Base-by-base conservation (phyloP, 2,329 filamentous ascomycete species). In the Arthrobotrys sphaeroides region DNA sequence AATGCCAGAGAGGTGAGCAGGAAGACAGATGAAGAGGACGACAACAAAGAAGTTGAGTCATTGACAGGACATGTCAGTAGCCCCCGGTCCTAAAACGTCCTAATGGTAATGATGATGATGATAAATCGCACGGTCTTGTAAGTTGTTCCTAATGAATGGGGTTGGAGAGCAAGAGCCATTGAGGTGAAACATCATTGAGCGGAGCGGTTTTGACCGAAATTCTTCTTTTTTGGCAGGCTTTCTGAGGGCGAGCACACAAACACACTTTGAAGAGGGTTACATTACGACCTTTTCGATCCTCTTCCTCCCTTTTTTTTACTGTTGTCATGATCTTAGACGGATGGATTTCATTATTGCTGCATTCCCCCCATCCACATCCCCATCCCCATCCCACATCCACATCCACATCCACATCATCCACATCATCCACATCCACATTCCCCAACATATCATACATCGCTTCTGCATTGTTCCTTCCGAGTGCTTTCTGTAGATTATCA, bases 31-130 rank as follows among this genome's bases (percentile, higher is more conserved):
- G 69, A 73, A 57, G 65, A 77, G 26, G 73, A 77, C 57, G 73
- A 77, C 51, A 72, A 57, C 51, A 57, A 67, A 72, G 73, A 77
- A 70, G 73, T 55, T 77, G 64, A 77, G 73, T 77, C 73, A 70
- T 67, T 77, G 60, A 66, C 66, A 66, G 73, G 73, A 40, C 73
- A 77, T 77, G 73, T 77, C 73, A 45, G 73, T 70, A 55, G 66
- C 73, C 73, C 73, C 67, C 64, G 60, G 49, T 53, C 73, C 53
- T 53, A 55, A 64, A 75, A 57, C 64, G 36, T 68, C 64, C 33
- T 75, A 64, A 74, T 62, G 55, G 66, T 62, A 49, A 51, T 69
- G 49, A 73, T 42, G 62, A 68, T 76, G 57, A 76, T 76, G 64
- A 69, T 69, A 36, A 65, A 42, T 68, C 57, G 73, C 60, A 57